phyloP scores from a whole-genome alignment of 2,329 filamentous ascomycete genomes.

The Sporothrix globosa region DNA sequence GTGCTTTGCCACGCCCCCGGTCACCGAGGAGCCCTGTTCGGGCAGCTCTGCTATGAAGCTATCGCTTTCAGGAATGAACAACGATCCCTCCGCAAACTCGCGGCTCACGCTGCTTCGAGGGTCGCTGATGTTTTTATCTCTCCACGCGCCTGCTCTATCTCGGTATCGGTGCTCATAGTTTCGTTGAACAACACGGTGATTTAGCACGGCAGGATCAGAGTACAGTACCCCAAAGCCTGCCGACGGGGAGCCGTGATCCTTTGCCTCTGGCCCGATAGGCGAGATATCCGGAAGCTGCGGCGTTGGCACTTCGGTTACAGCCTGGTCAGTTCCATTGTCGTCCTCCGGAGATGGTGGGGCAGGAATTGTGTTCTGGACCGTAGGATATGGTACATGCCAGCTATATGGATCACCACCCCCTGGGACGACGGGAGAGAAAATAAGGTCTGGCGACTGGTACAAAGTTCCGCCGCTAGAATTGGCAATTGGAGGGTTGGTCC shows the following conservation, averaged over 20 bases:
- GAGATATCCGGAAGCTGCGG: slow-evolving; percentile 11
- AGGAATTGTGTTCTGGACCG: slow-evolving; percentile 37
- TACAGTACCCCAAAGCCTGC: background rate
- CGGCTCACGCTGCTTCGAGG: slow-evolving; percentile 49
- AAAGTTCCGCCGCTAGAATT: slow-evolving; percentile 27
- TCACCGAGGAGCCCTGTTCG: slow-evolving; percentile 41
- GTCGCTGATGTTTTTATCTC: slow-evolving; percentile 48
- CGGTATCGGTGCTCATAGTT: slow-evolving; percentile 48
- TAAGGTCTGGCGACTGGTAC: slow-evolving; percentile 5
- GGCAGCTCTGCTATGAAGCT: slow-evolving; percentile 37
- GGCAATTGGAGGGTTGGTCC: slow-evolving; percentile 39
- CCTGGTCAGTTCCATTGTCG: slow-evolving; percentile 30
- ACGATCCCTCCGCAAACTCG: slow-evolving; percentile 46
- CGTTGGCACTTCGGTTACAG: slow-evolving; percentile 25
- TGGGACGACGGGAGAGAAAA: background rate
- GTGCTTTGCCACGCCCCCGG: slow-evolving; percentile 49
- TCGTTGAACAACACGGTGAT: slow-evolving; percentile 49
- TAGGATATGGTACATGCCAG: slow-evolving; percentile 43
- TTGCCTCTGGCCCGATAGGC: background rate
- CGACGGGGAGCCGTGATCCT: background rate
- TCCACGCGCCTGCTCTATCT: slow-evolving; percentile 52
- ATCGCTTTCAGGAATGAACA: slow-evolving; percentile 38
- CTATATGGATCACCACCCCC: slow-evolving; percentile 43
- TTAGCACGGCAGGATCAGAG: background rate
- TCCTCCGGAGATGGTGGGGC: slow-evolving; percentile 31